phyloP scores from a whole-genome alignment of 2,329 filamentous ascomycete species.

The Xylaria sp. region DNA sequence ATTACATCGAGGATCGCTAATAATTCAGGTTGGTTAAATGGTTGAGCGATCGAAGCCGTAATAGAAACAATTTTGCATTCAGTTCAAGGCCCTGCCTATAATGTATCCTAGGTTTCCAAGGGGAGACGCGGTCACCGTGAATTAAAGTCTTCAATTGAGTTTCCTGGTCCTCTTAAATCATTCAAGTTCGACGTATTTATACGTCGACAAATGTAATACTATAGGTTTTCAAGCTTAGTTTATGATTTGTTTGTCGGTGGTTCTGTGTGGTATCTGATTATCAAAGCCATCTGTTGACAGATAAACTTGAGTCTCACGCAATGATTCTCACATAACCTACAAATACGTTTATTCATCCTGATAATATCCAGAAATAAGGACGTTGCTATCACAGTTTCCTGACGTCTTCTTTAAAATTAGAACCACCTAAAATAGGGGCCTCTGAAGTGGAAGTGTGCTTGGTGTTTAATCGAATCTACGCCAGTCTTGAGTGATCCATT shows the following conservation, averaged over 20 bases:
- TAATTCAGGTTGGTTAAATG: neutral
- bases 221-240: no score
- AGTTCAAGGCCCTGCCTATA: no score
- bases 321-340: neutral
- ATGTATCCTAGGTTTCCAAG: no score
- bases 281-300: neutral
- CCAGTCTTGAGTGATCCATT: constrained; percentile 17
- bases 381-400: neutral
- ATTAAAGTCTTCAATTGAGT: no score
- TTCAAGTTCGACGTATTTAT: neutral
- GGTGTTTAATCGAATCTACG: constrained; percentile 6
- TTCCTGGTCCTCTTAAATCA: neutral
- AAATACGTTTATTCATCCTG: no score
- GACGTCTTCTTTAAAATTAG: neutral
- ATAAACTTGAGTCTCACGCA: neutral
- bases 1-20: neutral
- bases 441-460: neutral
- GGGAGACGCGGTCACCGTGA: no score
- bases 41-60: neutral
- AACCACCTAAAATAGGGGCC: no score
- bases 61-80: neutral
- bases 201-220: neutral
- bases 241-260: neutral
- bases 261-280: neutral
- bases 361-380: neutral